Conservation (phyloP, 257 asterid genomes). For the Gentiana straminea region DNA sequence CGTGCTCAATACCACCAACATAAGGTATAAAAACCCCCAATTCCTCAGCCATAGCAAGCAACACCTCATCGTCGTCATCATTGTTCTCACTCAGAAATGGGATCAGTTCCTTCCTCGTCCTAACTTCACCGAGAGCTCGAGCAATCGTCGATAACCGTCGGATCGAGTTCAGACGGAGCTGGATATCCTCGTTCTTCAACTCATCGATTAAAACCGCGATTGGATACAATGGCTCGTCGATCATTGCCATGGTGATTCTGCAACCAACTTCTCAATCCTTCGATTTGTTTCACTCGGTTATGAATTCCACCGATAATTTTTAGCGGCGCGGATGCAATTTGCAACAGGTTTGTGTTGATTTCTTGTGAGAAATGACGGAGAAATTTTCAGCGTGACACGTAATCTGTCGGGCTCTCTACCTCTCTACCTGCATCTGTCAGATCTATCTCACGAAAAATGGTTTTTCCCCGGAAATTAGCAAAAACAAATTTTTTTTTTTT, state of each 20-base stretch:
- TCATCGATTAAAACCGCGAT: slow-evolving; percentile 76
- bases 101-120: slow-evolving; percentile 68
- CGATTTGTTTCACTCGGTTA: too few species aligned
- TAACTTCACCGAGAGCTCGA: slow-evolving; percentile 78
- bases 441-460: too few species aligned
- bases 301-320: too few species aligned
- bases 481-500: too few species aligned
- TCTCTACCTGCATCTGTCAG: too few species aligned
- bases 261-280: neutral
- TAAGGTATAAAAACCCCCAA: slow-evolving; percentile 29
- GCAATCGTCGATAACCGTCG: slow-evolving; percentile 74
- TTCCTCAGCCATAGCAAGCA: slow-evolving; percentile 44
- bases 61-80: slow-evolving; percentile 53
- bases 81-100: slow-evolving; percentile 66
- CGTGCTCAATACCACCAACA: slow-evolving; percentile 50
- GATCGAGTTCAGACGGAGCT: slow-evolving; percentile 54
- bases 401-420: too few species aligned
- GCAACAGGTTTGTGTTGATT: neutral
- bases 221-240: slow-evolving; percentile 65
- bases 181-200: slow-evolving; percentile 72
- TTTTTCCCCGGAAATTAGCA: too few species aligned
- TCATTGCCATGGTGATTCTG: slow-evolving; percentile 39
- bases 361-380: neutral
- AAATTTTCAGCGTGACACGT: too few species aligned
- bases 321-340: too few species aligned